Conservation (phyloP, 768 basidiomycete species). For the Kwoniella heveanensis region DNA sequence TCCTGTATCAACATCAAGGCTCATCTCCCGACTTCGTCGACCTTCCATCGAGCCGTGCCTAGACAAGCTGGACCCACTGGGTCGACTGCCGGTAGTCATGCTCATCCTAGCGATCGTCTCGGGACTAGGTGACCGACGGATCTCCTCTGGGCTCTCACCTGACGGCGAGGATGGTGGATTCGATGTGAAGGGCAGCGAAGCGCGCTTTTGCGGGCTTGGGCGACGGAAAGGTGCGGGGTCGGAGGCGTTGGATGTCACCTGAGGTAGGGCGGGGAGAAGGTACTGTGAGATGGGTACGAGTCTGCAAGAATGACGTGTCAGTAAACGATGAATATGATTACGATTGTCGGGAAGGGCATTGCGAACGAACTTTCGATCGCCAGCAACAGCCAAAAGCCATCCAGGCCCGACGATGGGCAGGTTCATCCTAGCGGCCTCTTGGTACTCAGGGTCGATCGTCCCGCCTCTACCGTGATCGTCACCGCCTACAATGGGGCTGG, state of each 20-base stretch:
- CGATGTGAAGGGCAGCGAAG: constrained; percentile 47
- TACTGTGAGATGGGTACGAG: constrained; percentile 52
- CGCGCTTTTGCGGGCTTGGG: constrained; percentile 48
- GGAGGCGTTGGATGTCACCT: constrained; percentile 20
- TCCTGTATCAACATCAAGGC: constrained; percentile 23
- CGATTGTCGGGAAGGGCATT: too few relatives aligned
- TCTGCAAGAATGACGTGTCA: too few relatives aligned
- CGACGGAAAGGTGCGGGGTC: constrained; percentile 49
- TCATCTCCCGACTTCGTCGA: constrained; percentile 30
- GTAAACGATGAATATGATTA: too few relatives aligned
- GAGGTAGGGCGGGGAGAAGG: constrained; percentile 40
- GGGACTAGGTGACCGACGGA: constrained; percentile 40
- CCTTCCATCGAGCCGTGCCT: constrained; percentile 24
- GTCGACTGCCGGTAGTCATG: constrained; percentile 31
- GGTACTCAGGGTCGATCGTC: constrained; percentile 74
- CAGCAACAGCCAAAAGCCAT: constrained; percentile 87
- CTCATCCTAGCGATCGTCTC: constrained; percentile 55
- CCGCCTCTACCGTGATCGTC: constrained; percentile 60
- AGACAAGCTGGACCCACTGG: constrained; percentile 3
- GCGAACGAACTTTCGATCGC: constrained; percentile 74
- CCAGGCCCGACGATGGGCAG: constrained; percentile 93
- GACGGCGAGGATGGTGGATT: constrained; percentile 54
- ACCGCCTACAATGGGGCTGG: constrained; percentile 70
- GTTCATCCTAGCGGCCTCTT: constrained; percentile 88
- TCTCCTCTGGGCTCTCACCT: constrained; percentile 40